Conservation (phyloP, 1,139 yeast species). For the Yamadazyma atmosphaerica region DNA sequence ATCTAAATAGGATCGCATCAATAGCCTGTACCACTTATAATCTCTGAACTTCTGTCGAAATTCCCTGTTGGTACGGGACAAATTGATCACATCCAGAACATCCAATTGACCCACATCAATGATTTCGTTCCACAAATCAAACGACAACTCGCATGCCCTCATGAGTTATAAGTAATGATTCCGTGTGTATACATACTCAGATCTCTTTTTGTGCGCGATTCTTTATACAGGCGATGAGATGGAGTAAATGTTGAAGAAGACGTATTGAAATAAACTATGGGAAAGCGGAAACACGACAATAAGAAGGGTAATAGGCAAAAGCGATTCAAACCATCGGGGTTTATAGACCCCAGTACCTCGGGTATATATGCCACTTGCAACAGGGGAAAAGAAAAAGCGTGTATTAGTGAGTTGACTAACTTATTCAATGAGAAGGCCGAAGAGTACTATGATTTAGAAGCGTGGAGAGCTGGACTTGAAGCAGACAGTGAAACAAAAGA, state of each 20-base stretch:
- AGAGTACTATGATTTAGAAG: conserved; percentile 48
- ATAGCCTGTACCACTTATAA: conserved; percentile 21
- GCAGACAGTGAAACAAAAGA: conserved; percentile 28
- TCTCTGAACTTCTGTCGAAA: conserved; percentile 15
- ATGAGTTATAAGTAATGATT: too few species aligned
- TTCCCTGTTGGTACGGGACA: conserved; percentile 14
- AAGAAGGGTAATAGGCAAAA: conserved; percentile 23
- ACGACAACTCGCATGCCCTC: conserved; percentile 11
- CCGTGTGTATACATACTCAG: too few species aligned
- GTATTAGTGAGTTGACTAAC: conserved; percentile 69
- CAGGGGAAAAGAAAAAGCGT: conserved; percentile 72
- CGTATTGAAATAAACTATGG: conserved; percentile 9
- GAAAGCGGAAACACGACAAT: conserved; percentile 22
- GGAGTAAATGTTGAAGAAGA: neutral
- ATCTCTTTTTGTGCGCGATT: too few species aligned
- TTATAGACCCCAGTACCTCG: conserved; percentile 75
- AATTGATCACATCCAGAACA: conserved; percentile 21
- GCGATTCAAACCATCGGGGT: conserved; percentile 49
- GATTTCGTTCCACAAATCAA: conserved; percentile 22
- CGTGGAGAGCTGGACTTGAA: conserved; percentile 20
- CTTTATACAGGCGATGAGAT: conserved; percentile 1
- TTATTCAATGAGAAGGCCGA: conserved; percentile 58
- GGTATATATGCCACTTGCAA: conserved; percentile 88
- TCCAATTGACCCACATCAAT: conserved; percentile 19
- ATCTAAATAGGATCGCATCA: conserved; percentile 14